Percentiles rank a stretch among this genome's conserved stretches.
Evolutionary conservation across 73 alveolate species (phyloP).

Genomic region (Symbiodinium natans): DNA sequence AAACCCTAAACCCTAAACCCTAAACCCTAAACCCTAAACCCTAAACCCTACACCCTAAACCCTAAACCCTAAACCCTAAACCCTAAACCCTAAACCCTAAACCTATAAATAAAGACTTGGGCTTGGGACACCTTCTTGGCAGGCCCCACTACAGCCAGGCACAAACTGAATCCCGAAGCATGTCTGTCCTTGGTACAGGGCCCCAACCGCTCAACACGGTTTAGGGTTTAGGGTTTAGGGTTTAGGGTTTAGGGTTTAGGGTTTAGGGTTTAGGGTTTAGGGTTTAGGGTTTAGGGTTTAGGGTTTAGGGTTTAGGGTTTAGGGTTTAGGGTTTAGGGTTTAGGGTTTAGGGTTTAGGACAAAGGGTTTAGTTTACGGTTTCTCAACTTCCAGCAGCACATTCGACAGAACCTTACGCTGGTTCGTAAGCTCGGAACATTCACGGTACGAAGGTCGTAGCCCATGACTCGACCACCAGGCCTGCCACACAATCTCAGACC

Average conservation of each 20-base stretch:
- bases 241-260: neutral
- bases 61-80: neutral
- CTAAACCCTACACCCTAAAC: neutral
- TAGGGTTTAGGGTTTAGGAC: neutral
- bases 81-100: neutral
- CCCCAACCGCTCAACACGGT: no score
- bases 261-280: no score
- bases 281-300: no score
- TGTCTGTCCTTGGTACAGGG: no score
- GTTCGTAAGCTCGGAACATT: neutral
- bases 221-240: neutral
- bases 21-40: neutral
- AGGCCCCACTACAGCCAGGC: no score
- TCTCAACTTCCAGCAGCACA: no score
- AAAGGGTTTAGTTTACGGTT: no score
- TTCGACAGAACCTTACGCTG: no score
- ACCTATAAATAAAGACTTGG: no score
- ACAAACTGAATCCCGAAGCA: no score
- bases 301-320: neutral
- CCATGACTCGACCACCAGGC: slow-evolving; percentile 84
- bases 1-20: neutral
- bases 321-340: neutral
- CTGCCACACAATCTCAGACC: neutral
- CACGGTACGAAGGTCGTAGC: slow-evolving; percentile 88
- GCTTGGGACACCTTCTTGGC: no score